Evolutionary conservation across 1,284 basidiomycete genomes (phyloP).

Genomic region (Irpex sp.): DNA sequence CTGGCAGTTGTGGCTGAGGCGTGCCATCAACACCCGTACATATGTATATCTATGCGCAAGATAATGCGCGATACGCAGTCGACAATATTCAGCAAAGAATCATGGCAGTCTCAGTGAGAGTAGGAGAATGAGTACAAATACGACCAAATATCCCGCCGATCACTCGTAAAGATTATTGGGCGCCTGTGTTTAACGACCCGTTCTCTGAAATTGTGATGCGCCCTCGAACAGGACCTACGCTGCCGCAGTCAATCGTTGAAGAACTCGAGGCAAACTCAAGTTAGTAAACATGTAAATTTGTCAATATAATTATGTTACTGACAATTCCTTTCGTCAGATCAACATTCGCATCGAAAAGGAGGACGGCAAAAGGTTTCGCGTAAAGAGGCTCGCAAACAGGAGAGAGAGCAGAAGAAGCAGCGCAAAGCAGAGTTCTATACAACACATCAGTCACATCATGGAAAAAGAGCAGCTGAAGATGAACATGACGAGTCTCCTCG

Average conservation of each 20-base stretch:
- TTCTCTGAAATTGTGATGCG: not conserved
- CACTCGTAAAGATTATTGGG: not conserved
- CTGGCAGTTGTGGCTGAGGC: too few species aligned
- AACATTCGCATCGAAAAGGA: conserved; percentile 15
- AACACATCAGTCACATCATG: conserved; percentile 11
- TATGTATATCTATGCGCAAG: too few species aligned
- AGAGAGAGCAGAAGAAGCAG: conserved; percentile 53
- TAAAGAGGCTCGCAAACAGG: conserved; percentile 65
- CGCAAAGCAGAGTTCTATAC: conserved; percentile 56
- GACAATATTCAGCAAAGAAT: too few species aligned
- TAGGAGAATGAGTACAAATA: not conserved
- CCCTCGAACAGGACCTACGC: conserved; percentile 5
- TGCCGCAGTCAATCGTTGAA: conserved; percentile 5
- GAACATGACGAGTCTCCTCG: conserved; percentile 18
- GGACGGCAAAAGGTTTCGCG: conserved; percentile 35
- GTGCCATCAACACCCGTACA: too few species aligned
- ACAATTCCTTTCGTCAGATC: not conserved
- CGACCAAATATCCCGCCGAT: not conserved
- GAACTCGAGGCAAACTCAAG: conserved; percentile 6
- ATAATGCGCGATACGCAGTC: too few species aligned
- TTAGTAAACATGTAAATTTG: not conserved
- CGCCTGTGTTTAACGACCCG: not conserved
- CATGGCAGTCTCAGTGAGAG: too few species aligned
- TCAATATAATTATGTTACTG: not conserved
- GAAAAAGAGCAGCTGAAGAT: conserved; percentile 11